These are phyloP conservation scores for Echium plantagineum DNA, from an alignment of 257 asterid species.

Conservation along the genomic window DNA sequence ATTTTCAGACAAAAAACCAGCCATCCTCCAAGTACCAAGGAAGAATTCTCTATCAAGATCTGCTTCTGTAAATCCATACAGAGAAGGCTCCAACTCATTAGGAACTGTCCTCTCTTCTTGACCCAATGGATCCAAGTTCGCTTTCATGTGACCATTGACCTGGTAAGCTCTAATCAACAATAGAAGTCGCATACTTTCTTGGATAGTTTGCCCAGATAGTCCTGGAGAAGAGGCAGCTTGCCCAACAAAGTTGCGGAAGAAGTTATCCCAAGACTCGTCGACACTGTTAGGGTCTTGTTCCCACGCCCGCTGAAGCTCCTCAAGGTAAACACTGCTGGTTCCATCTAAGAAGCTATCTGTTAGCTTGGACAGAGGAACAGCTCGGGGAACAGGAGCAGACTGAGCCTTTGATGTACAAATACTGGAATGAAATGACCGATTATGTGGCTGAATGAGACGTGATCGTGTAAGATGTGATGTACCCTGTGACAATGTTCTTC, in stretches of 20 bases:
- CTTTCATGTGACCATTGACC: slow-evolving; percentile 28
- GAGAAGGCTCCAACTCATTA: slow-evolving; percentile 23
- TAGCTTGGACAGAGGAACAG: slow-evolving; percentile 28
- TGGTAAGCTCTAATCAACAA: slow-evolving; percentile 24
- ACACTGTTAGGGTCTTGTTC: slow-evolving; percentile 28
- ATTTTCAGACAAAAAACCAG: slow-evolving; percentile 26
- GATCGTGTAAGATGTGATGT: slow-evolving; percentile 13
- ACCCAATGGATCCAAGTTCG: slow-evolving; percentile 23
- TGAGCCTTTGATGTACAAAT: slow-evolving; percentile 17
- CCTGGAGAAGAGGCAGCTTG: slow-evolving; percentile 27
- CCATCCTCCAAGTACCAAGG: slow-evolving; percentile 26
- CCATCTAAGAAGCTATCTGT: slow-evolving; percentile 28
- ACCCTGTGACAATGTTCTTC: slow-evolving; percentile 20
- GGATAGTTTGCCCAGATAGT: slow-evolving; percentile 28
- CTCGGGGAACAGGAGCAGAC: slow-evolving; percentile 22
- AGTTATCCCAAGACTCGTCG: slow-evolving; percentile 29
- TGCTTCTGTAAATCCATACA: slow-evolving; percentile 24
- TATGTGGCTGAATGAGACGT: slow-evolving; percentile 12
- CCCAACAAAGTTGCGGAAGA: slow-evolving; percentile 30
- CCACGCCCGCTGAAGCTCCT: slow-evolving; percentile 33
- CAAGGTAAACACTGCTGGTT: slow-evolving; percentile 29
- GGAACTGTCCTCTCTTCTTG: slow-evolving; percentile 19
- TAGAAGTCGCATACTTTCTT: slow-evolving; percentile 26
- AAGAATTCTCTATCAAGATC: slow-evolving; percentile 27
- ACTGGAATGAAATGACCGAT: slow-evolving; percentile 16